Conservation (phyloP, 805 yeast species). For the Candida multigemmis region DNA sequence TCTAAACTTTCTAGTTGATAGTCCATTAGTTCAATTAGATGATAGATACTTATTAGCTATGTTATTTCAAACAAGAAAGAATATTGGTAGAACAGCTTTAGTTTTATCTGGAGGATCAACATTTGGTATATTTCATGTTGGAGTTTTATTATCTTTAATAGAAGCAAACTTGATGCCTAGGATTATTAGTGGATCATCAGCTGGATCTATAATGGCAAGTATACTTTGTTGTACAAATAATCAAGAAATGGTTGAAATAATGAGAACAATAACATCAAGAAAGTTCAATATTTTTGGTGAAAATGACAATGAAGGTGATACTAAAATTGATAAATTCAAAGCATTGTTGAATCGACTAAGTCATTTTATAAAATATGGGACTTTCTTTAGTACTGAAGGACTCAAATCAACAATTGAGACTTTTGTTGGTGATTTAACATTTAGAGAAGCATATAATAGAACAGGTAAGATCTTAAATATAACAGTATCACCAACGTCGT, state of each 20-base stretch:
- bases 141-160: conserved; percentile 73
- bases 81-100: conserved; percentile 89
- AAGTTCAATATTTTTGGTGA: conserved; percentile 45
- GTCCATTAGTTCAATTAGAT: conserved; percentile 39
- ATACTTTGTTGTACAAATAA: conserved; percentile 74
- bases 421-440: conserved; percentile 83
- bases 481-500: conserved; percentile 86
- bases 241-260: conserved; percentile 53
- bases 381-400: conserved; percentile 75
- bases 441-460: conserved; percentile 88
- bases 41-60: conserved; percentile 66
- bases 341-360: conserved; percentile 27
- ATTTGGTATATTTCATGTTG: conserved; percentile 87
- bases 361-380: conserved; percentile 72
- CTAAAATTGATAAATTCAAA: conserved; percentile 37
- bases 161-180: conserved; percentile 74
- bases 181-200: conserved; percentile 88
- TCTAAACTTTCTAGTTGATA: conserved; percentile 29
- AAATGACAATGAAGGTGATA: conserved; percentile 22
- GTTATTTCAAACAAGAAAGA: conserved; percentile 79
- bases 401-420: conserved; percentile 65
- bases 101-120: conserved; percentile 96
- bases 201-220: conserved; percentile 92
- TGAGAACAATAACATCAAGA: conserved; percentile 53
- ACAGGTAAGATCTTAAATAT: conserved; percentile 91